phyloP scores from a whole-genome alignment of 1,139 yeast genomes.

The Lodderomyces orthopsilosis region DNA sequence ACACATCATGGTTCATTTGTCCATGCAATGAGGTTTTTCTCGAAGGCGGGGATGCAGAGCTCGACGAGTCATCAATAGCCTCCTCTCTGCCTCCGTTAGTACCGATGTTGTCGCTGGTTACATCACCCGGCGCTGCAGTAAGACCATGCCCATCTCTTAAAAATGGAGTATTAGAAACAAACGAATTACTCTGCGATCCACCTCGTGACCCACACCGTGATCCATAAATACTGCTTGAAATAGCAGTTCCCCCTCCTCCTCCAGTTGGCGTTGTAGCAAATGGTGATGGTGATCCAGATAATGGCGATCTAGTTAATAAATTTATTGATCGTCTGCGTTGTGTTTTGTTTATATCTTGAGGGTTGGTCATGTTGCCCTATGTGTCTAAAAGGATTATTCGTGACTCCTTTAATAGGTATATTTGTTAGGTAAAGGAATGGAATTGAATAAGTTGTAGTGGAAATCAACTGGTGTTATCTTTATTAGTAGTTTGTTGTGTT shows the following conservation, averaged over 20 bases:
- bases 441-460: too few species aligned
- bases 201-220: conserved; percentile 2
- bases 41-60: conserved; percentile 9
- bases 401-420: too few species aligned
- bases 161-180: conserved; percentile 22
- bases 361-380: conserved; percentile 12
- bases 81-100: conserved; percentile 13
- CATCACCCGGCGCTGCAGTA: neutral
- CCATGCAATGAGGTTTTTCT: neutral
- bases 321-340: conserved; percentile 33
- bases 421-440: too few species aligned
- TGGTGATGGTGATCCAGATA: conserved; percentile 28
- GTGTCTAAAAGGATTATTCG: too few species aligned
- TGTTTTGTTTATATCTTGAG: conserved; percentile 8
- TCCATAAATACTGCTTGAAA: neutral
- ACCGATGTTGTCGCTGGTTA: neutral
- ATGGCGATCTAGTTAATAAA: conserved; percentile 31
- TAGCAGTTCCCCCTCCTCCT: conserved; percentile 1
- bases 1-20: neutral
- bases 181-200: conserved; percentile 23
- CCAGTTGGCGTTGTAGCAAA: conserved; percentile 1
- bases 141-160: conserved; percentile 14
- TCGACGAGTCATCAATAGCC: conserved; percentile 15
- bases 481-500: too few species aligned
- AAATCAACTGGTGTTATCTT: too few species aligned